A percentile compares a stretch with the other conserved stretches of the same genome.
Conservation (phyloP, 495 filamentous ascomycete species). For the Stereocaulon alpinum region DNA sequence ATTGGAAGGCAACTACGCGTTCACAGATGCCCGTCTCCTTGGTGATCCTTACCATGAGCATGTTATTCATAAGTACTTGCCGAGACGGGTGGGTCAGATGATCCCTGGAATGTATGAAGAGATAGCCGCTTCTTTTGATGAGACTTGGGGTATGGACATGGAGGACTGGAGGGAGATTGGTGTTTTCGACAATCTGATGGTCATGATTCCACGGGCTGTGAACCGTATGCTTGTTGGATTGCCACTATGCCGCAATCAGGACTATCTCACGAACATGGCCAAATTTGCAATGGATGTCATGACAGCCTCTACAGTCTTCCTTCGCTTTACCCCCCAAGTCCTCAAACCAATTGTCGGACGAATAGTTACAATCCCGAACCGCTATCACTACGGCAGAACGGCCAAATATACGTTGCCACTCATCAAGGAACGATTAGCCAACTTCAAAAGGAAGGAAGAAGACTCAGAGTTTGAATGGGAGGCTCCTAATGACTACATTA, state of each 20-base stretch:
- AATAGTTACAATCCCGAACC: conserved; percentile 12
- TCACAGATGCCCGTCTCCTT: conserved; percentile 23
- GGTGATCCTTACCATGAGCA: conserved; percentile 23
- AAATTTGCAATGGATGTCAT: conserved; percentile 10
- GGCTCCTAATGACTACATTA: conserved; percentile 27
- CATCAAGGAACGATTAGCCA: conserved; percentile 18
- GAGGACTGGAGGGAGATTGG: conserved; percentile 25
- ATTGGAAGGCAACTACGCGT: conserved; percentile 23
- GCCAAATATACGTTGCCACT: conserved; percentile 24
- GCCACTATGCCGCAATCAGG: conserved; percentile 29
- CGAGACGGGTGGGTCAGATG: conserved; percentile 18
- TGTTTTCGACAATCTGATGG: conserved; percentile 25
- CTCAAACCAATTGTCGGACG: conserved; percentile 27
- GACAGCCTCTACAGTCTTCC: background rate
- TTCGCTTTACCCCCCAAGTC: conserved; percentile 19
- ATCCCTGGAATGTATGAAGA: conserved; percentile 26
- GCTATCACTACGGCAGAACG: conserved; percentile 7
- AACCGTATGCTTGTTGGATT: conserved; percentile 33
- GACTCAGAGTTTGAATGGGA: conserved; percentile 19
- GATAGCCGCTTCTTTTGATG: conserved; percentile 21
- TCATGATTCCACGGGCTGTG: conserved; percentile 27
- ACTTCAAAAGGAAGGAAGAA: conserved; percentile 18
- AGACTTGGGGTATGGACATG: conserved; percentile 24
- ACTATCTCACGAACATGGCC: conserved; percentile 21
- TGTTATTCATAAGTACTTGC: conserved; percentile 23